Base-by-base conservation (phyloP, 129 eudicot genomes). In the Chrysanthemum makinoi region DNA sequence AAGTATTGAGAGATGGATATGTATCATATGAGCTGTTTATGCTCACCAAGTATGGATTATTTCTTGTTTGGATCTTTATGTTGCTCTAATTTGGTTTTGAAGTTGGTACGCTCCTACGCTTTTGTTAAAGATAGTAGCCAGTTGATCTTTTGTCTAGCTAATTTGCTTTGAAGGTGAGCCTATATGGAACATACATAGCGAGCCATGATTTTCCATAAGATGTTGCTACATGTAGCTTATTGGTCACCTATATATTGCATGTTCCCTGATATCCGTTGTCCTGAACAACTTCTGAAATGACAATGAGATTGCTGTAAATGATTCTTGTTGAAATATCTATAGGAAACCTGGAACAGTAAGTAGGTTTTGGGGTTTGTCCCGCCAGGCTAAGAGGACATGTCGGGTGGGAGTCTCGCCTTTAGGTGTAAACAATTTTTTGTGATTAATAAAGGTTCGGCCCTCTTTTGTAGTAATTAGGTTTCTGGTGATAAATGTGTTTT, bases 151-250 rank as follows among this genome's bases (percentile, higher is more conserved):
- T 50, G 50, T n/a, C 24, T 48, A 6, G 51, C 62, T 20, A 10
- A 9, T 62, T 73, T 13, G 65, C 35, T 48, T 48, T 47, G 14
- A 48, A 48, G 58, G 49, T 14, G 2, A 16, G 24, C 46, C 15
- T 49, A 3, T 24, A 15, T 14, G 60, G 16, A 48, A 67, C 26
- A 67, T 67, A 48, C 60, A 2, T 49, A 67, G 39, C n/a, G 15
- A 67, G 51, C n/a, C 59, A 67, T 67, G 72, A 2, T 67, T 11
- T 67, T 50, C 50, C 46, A 49, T 50, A 24, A 67, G 61, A 51
- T 6, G 8, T 68, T 59, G 19, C 48, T 49, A 51, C 72, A 68
- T 17, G 10, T 51, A 50, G 20, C 14, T 50, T 2, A 24, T 48
- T 66, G 53, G 69, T 26, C 46, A 6, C 46, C 46, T 39, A 39